Conservation (phyloP, 2,329 filamentous ascomycete genomes). For the Exserohilum turcica region DNA sequence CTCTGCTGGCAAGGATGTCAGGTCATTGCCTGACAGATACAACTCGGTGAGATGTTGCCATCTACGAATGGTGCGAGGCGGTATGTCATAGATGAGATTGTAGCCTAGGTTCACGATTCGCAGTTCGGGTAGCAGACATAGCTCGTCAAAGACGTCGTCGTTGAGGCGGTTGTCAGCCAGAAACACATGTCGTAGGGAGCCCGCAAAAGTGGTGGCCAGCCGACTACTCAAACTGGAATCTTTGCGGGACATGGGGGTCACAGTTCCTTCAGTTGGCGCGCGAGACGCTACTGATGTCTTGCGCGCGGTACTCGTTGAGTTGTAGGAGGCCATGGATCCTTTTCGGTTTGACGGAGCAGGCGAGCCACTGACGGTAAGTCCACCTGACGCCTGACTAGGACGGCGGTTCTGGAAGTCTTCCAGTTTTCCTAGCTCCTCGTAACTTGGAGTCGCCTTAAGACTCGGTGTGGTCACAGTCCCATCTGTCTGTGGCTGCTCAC, state of each 20-base stretch:
- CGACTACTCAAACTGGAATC: constrained; percentile 85
- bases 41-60: constrained; percentile 91
- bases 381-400: constrained; percentile 83
- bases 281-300: constrained; percentile 84
- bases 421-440: constrained; percentile 74
- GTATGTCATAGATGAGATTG: constrained; percentile 92
- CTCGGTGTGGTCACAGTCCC: constrained; percentile 53
- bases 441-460: constrained; percentile 64
- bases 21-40: constrained; percentile 92
- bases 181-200: constrained; percentile 80
- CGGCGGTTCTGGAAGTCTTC: constrained; percentile 70
- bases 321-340: constrained; percentile 81
- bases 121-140: constrained; percentile 80
- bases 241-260: constrained; percentile 70
- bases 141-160: constrained; percentile 92
- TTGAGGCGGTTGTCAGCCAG: constrained; percentile 93
- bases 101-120: constrained; percentile 92
- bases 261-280: constrained; percentile 61
- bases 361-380: constrained; percentile 72
- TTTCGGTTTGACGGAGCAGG: constrained; percentile 71
- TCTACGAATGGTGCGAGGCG: constrained; percentile 81
- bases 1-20: constrained; percentile 89
- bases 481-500: constrained; percentile 39
- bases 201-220: constrained; percentile 83
- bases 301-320: constrained; percentile 56